Conservation (phyloP, 495 filamentous ascomycete genomes). For the Aspergillus taichungensis region DNA sequence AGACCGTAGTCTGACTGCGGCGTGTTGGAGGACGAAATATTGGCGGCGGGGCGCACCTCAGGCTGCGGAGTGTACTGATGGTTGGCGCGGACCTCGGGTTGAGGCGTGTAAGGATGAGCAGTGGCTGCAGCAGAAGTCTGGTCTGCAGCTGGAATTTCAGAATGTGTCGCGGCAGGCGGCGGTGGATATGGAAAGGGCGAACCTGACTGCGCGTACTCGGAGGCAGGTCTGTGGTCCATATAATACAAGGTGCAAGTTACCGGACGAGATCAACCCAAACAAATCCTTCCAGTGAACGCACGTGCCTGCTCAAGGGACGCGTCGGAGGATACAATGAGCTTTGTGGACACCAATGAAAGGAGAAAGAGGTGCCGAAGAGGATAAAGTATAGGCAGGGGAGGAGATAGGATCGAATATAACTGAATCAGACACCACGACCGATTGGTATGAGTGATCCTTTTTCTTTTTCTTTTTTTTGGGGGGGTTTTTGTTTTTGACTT, state of each 20-base stretch:
- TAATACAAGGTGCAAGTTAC: conserved; percentile 23
- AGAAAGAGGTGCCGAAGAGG: conserved; percentile 9
- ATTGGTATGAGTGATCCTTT: conserved; percentile 7
- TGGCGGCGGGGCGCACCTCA: conserved; percentile 63
- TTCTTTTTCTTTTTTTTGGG: background rate
- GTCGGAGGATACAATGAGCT: conserved; percentile 24
- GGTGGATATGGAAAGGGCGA: conserved; percentile 78
- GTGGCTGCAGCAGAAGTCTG: conserved; percentile 68
- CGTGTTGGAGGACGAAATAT: conserved; percentile 62
- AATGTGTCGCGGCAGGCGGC: conserved; percentile 57
- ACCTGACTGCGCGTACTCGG: conserved; percentile 98
- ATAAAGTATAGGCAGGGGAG: conserved; percentile 6
- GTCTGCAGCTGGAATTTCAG: conserved; percentile 80
- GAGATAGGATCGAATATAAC: conserved; percentile 8
- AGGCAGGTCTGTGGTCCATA: conserved; percentile 81
- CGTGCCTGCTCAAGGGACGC: conserved; percentile 19
- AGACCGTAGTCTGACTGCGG: conserved; percentile 83
- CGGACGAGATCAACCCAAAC: conserved; percentile 14
- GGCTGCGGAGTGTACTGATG: conserved; percentile 56
- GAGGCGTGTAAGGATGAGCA: conserved; percentile 38
- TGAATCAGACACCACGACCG: conserved; percentile 10
- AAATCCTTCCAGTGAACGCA: conserved; percentile 16
- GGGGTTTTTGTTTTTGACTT: background rate
- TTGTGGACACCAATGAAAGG: conserved; percentile 12
- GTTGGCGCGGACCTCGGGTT: conserved; percentile 36